phyloP scores from a whole-genome alignment of 192 early-diverging fungal species.

The Gryganskiella cystojenkinii region DNA sequence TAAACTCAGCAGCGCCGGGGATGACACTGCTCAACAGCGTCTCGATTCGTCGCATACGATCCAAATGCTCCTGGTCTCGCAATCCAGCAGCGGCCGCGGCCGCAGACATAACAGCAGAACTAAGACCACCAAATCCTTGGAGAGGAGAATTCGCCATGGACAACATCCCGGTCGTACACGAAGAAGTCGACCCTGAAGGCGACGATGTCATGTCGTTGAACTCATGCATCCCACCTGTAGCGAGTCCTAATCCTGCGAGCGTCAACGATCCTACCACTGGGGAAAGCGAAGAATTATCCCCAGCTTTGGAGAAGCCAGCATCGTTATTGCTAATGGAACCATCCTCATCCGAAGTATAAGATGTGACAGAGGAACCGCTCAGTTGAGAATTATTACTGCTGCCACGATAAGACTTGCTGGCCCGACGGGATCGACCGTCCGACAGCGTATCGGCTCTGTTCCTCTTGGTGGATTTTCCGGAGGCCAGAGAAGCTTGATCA shows the following conservation, averaged over 20 bases:
- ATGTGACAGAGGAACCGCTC: slow-evolving; percentile 28
- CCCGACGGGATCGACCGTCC: slow-evolving; percentile 21
- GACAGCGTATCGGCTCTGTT: not conserved
- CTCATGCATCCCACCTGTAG: slow-evolving; percentile 1
- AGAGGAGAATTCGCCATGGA: too few species aligned
- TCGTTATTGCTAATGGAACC: slow-evolving; percentile 6
- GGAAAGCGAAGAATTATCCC: slow-evolving; percentile 5
- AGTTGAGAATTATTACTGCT: slow-evolving; percentile 32
- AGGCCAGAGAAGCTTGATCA: not conserved
- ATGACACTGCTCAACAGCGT: slow-evolving; percentile 26
- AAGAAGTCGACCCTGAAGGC: not conserved
- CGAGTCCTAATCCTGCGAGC: slow-evolving; percentile 21
- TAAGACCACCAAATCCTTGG: too few species aligned
- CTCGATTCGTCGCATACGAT: slow-evolving; percentile 37
- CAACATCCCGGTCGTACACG: too few species aligned
- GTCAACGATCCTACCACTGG: slow-evolving; percentile 23
- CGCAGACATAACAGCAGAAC: too few species aligned
- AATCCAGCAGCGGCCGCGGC: too few species aligned
- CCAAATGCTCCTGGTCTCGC: slow-evolving; percentile 40
- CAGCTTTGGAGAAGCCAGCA: not conserved
- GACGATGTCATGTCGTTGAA: too few species aligned
- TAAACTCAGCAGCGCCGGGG: slow-evolving; percentile 42
- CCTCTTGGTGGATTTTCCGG: slow-evolving; percentile 25
- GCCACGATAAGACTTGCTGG: slow-evolving; percentile 31
- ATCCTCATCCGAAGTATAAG: slow-evolving; percentile 14